Conservation (phyloP, 2,329 filamentous ascomycete genomes). For the Trichoderma sp. region DNA sequence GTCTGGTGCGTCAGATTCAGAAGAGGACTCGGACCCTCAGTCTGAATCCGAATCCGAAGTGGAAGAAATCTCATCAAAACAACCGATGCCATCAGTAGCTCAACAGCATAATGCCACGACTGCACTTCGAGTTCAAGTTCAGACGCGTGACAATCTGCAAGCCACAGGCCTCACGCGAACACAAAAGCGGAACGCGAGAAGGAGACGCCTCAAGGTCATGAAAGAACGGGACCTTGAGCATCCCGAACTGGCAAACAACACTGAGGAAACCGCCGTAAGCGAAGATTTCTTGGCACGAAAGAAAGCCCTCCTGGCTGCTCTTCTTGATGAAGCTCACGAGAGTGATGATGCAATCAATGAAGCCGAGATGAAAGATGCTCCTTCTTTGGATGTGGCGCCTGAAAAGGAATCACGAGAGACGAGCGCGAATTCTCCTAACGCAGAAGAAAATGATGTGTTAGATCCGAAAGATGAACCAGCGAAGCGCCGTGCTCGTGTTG, state of each 20-base stretch:
- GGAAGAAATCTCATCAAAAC: slow-evolving; percentile 39
- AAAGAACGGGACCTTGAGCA: slow-evolving; percentile 20
- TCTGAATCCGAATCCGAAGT: slow-evolving; percentile 33
- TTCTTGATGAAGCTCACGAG: slow-evolving; percentile 23
- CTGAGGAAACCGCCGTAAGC: slow-evolving; percentile 16
- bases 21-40: slow-evolving; percentile 23
- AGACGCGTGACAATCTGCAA: slow-evolving; percentile 22
- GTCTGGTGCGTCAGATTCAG: slow-evolving; percentile 24
- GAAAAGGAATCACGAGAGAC: not conserved
- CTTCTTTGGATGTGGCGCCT: not conserved
- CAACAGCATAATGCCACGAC: not conserved
- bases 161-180: slow-evolving; percentile 41
- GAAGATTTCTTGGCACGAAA: slow-evolving; percentile 40
- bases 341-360: not conserved
- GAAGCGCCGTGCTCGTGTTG: slow-evolving; percentile 27
- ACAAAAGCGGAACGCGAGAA: slow-evolving; percentile 50
- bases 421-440: not conserved
- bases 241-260: slow-evolving; percentile 19
- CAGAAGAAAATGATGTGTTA: not conserved
- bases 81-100: not conserved
- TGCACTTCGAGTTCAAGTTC: not conserved
- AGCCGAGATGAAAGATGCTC: not conserved
- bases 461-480: slow-evolving; percentile 9
- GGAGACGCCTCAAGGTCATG: slow-evolving; percentile 38
- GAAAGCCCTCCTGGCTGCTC: slow-evolving; percentile 36